These are phyloP conservation scores for Aspergillus hiratsukae DNA, from an alignment of 2,329 filamentous ascomycete genomes.

Conservation along the genomic window DNA sequence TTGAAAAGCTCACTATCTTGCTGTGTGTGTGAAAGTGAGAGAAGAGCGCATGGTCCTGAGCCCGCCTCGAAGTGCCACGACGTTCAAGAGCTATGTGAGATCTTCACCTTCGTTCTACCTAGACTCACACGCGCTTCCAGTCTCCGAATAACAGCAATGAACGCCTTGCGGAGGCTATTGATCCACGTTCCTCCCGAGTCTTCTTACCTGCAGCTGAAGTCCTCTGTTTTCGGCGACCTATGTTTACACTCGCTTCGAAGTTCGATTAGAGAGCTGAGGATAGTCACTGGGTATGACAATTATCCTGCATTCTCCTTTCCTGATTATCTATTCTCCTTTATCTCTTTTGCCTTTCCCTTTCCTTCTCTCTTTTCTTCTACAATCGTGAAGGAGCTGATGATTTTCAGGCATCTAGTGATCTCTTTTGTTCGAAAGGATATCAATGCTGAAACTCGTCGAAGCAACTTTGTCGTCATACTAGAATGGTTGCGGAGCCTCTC, in stretches of 20 bases:
- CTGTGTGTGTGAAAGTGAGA: conserved; percentile 34
- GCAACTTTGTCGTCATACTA: conserved; percentile 67
- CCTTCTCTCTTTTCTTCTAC: background rate
- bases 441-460: conserved; percentile 46
- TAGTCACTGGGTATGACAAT: conserved; percentile 62
- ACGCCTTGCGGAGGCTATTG: conserved; percentile 64
- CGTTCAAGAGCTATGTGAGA: conserved; percentile 36
- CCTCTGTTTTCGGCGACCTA: conserved; percentile 69
- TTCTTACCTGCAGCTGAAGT: conserved; percentile 62
- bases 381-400: conserved; percentile 9
- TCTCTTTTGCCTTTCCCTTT: background rate
- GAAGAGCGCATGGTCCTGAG: conserved; percentile 10
- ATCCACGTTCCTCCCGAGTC: conserved; percentile 57
- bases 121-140: conserved; percentile 48
- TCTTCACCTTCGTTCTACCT: conserved; percentile 41
- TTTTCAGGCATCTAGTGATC: conserved; percentile 56
- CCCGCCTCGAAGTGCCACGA: conserved; percentile 14
- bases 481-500: conserved; percentile 68
- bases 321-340: background rate
- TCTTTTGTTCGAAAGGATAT: conserved; percentile 57
- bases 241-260: conserved; percentile 77
- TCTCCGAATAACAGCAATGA: conserved; percentile 66
- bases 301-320: background rate
- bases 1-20: conserved; percentile 27
- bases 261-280: conserved; percentile 76